A percentile compares a stretch with the other conserved stretches of the same genome.
Evolutionary conservation across 129 eudicot genomes (phyloP).

Genomic region (Flaveria linearis): DNA sequence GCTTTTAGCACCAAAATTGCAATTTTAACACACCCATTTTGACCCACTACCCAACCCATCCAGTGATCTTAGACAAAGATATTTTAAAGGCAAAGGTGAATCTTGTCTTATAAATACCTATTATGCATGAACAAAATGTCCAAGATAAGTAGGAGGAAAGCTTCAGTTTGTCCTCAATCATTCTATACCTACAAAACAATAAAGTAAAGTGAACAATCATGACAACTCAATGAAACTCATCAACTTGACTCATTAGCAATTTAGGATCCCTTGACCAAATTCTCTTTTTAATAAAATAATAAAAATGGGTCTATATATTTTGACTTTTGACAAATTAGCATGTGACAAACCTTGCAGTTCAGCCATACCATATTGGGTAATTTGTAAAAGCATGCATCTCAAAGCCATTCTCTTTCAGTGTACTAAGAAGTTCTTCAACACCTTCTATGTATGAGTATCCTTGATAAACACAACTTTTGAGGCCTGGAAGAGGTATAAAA

Average conservation of each 20-base stretch:
- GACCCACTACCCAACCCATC: neutral
- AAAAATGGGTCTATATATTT: neutral
- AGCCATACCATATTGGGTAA: constrained; percentile 86
- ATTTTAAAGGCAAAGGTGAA: constrained; percentile 1
- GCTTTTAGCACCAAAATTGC: neutral
- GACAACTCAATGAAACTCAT: constrained; percentile 13
- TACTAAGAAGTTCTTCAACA: constrained; percentile 63
- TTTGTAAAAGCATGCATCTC: constrained; percentile 96
- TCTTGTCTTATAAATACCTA: constrained; percentile 46
- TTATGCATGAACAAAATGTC: constrained; percentile 91
- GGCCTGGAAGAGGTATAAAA: constrained; percentile 53
- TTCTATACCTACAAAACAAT: constrained; percentile 62
- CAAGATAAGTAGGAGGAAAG: constrained; percentile 84
- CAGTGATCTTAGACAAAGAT: neutral
- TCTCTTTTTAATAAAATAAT: neutral
- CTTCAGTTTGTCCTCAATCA: constrained; percentile 92
- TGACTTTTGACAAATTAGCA: constrained; percentile 18
- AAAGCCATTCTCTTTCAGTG: constrained; percentile 66
- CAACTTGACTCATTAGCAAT: constrained; percentile 9
- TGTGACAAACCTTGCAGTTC: constrained; percentile 28
- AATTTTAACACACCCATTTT: neutral
- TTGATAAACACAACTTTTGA: constrained; percentile 62
- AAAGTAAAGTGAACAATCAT: neutral
- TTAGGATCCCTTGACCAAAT: constrained; percentile 12
- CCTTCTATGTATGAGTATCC: constrained; percentile 87